A percentile compares a stretch with the other conserved stretches of the same genome.
Conservation (phyloP, 1,284 basidiomycete genomes). For the Melampsora larici-populina region DNA sequence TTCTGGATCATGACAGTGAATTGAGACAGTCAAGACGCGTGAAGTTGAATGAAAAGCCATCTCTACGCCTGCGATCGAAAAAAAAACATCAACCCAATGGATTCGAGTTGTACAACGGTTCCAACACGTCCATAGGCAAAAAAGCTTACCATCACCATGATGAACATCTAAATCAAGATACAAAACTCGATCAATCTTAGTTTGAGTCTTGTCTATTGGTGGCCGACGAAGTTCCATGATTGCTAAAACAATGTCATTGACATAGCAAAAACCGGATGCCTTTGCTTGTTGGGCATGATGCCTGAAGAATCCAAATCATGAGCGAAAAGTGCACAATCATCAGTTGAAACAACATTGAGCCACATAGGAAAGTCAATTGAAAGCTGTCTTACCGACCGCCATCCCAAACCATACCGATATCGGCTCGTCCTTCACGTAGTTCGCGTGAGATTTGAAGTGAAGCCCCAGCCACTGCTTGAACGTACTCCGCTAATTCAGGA, state of each 20-base stretch:
- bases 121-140: conserved; percentile 62
- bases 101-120: conserved; percentile 59
- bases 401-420: conserved; percentile 76
- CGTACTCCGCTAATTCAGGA: conserved; percentile 66
- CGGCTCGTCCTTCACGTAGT: conserved; percentile 61
- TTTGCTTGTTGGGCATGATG: conserved; percentile 71
- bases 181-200: conserved; percentile 66
- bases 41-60: conserved; percentile 54
- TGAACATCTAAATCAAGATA: conserved; percentile 91
- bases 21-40: conserved; percentile 59
- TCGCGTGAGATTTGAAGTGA: conserved; percentile 68
- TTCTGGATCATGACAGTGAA: conserved; percentile 63
- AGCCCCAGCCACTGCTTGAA: conserved; percentile 69
- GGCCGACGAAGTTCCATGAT: conserved; percentile 56
- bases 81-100: conserved; percentile 46
- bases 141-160: conserved; percentile 80
- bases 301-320: conserved; percentile 54
- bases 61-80: conserved; percentile 28
- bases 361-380: neutral
- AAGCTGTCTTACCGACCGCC: conserved; percentile 62
- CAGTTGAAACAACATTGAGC: conserved; percentile 3
- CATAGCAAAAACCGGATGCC: conserved; percentile 88
- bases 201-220: conserved; percentile 12
- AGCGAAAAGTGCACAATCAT: too few species aligned
- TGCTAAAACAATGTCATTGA: conserved; percentile 80